Conservation (phyloP, 1,139 yeast genomes). For the Hansenula anomala region DNA sequence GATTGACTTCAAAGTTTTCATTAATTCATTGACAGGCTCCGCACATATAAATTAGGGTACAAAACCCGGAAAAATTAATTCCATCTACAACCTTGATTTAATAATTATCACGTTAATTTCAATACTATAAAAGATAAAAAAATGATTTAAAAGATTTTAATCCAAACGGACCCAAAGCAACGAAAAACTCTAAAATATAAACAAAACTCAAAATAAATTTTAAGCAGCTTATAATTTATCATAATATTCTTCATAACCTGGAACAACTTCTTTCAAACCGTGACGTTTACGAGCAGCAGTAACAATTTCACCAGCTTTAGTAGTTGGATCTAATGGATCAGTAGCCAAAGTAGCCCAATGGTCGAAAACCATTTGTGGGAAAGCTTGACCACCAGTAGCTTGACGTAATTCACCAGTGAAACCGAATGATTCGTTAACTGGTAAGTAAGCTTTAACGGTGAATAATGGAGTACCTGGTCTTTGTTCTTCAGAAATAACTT, state of each 20-base stretch:
- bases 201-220: constrained; percentile 2
- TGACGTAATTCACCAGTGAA: constrained; percentile 99
- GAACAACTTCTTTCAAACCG: constrained; percentile 96
- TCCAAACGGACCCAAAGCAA: too few species aligned
- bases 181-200: constrained; percentile 5
- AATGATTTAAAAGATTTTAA: constrained; percentile 1
- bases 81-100: background rate
- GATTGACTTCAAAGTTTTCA: too few species aligned
- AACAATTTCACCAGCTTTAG: constrained; percentile 96
- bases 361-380: constrained; percentile 99
- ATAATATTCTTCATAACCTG: constrained; percentile 99
- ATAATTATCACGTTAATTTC: constrained; percentile 1
- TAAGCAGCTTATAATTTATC: constrained; percentile 73
- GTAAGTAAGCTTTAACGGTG: constrained; percentile 98
- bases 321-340: constrained; percentile 85
- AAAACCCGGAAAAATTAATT: too few species aligned
- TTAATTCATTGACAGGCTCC: too few species aligned
- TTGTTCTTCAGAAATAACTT: constrained; percentile 97
- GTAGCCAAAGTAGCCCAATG: constrained; percentile 93
- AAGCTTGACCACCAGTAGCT: constrained; percentile 99
- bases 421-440: constrained; percentile 99
- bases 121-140: background rate
- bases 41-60: too few species aligned
- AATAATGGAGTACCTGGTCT: constrained; percentile 99
- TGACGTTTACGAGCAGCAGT: constrained; percentile 90